These are phyloP conservation scores for Yamadazyma epiphylla DNA, from an alignment of 1,139 yeast species.

Conservation along the genomic window DNA sequence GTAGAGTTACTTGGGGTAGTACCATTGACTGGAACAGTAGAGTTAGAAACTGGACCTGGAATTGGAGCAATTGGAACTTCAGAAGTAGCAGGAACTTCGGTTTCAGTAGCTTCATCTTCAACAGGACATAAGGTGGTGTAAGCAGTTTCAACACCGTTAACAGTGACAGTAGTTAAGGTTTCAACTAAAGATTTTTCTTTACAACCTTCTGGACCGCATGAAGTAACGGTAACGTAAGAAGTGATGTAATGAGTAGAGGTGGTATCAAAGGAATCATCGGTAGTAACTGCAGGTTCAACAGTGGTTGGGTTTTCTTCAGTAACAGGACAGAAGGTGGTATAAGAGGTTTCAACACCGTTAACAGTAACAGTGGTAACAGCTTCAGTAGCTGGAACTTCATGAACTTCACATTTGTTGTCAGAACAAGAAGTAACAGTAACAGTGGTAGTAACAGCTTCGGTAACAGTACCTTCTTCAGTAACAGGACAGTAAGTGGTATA, in stretches of 20 bases:
- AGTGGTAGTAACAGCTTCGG: conserved; percentile 18
- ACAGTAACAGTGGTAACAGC: conserved; percentile 17
- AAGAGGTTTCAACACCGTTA: conserved; percentile 21
- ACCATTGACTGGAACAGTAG: conserved; percentile 5
- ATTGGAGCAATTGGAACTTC: conserved; percentile 4
- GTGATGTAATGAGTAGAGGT: conserved; percentile 13
- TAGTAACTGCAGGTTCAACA: conserved; percentile 26
- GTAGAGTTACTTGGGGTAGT: conserved; percentile 7
- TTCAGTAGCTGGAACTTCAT: conserved; percentile 27
- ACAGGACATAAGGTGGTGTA: conserved; percentile 32
- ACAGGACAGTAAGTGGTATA: conserved; percentile 51
- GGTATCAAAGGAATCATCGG: conserved; percentile 15
- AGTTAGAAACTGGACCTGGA: conserved; percentile 2
- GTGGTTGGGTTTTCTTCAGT: conserved; percentile 9
- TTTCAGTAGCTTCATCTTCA: conserved; percentile 12
- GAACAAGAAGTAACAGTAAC: conserved; percentile 45
- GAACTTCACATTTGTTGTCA: conserved; percentile 25
- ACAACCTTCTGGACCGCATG: conserved; percentile 13
- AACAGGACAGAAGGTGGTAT: conserved; percentile 18
- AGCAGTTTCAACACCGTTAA: conserved; percentile 20
- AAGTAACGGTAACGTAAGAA: conserved; percentile 15
- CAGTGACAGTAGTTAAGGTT: conserved; percentile 19
- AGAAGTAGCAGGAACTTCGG: conserved; percentile 8
- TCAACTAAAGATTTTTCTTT: conserved; percentile 9
- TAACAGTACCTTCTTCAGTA: conserved; percentile 14